Conservation (phyloP, 129 eudicot genomes). For the Heracleum sosnowskyi region DNA sequence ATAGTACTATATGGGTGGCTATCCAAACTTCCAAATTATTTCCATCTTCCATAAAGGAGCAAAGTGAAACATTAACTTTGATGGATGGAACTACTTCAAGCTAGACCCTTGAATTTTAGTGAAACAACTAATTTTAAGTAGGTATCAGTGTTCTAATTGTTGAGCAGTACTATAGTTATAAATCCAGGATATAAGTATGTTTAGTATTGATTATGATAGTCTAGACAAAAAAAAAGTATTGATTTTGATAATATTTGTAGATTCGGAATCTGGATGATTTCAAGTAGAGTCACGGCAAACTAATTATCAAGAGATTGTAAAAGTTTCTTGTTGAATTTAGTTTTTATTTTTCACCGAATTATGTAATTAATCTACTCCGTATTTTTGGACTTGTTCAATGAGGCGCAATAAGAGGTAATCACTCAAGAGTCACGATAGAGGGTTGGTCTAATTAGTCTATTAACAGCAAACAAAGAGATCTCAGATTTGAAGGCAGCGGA, state of each 20-base stretch:
- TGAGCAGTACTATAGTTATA: neutral
- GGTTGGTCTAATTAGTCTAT: neutral
- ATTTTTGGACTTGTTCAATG: neutral
- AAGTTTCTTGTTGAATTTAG: neutral
- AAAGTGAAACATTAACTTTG: neutral
- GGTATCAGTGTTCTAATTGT: neutral
- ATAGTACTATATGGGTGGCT: neutral
- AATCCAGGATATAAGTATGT: neutral
- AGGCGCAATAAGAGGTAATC: neutral
- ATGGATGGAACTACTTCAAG: conserved; percentile 3
- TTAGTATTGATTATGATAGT: neutral
- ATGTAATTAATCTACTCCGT: neutral
- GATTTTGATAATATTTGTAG: neutral
- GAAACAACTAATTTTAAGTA: neutral
- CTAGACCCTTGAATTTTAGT: neutral
- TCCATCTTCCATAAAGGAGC: neutral
- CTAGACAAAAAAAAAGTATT: no score
- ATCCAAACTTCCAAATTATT: neutral
- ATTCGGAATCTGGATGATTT: neutral
- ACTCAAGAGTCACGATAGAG: neutral
- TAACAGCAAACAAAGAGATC: neutral
- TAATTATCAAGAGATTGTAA: neutral
- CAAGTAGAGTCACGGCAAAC: neutral
- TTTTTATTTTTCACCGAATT: neutral
- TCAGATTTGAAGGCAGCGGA: neutral